Conservation (phyloP, 2,329 filamentous ascomycete species). For the Epichloe brachyelytri region DNA sequence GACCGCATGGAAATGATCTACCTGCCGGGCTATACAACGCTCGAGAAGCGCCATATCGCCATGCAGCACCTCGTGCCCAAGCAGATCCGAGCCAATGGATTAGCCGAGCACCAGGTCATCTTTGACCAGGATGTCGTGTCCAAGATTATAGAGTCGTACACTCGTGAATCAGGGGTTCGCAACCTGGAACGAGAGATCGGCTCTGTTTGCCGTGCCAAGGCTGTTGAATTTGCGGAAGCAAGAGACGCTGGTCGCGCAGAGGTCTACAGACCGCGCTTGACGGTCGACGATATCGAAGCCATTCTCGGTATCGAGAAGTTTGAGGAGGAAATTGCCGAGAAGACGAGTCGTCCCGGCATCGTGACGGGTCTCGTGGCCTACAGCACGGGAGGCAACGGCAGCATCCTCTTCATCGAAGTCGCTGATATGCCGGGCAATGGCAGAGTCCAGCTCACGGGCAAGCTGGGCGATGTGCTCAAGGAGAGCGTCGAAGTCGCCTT, state of each 20-base stretch:
- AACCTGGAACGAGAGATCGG: conserved; percentile 94
- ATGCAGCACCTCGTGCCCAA: conserved; percentile 90
- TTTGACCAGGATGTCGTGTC: conserved; percentile 77
- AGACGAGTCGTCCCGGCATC: conserved; percentile 70
- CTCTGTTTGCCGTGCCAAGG: conserved; percentile 86
- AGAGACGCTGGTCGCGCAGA: conserved; percentile 58
- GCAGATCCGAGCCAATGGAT: conserved; percentile 82
- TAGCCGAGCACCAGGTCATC: conserved; percentile 59
- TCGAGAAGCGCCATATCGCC: conserved; percentile 94
- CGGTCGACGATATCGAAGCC: conserved; percentile 68
- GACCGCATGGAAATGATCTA: conserved; percentile 96
- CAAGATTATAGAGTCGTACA: conserved; percentile 94
- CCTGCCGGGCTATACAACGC: conserved; percentile 86
- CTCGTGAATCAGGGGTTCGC: conserved; percentile 87
- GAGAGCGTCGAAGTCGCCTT: conserved; percentile 93
- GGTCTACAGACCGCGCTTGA: conserved; percentile 61
- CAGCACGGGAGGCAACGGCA: conserved; percentile 81
- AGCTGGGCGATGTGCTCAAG: conserved; percentile 91
- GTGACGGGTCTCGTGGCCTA: conserved; percentile 96
- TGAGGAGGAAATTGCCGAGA: conserved; percentile 90
- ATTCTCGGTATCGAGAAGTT: conserved; percentile 90
- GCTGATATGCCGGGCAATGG: conserved; percentile 93
- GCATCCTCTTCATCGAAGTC: conserved; percentile 96
- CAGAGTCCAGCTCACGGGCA: conserved; percentile 87
- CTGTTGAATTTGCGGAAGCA: conserved; percentile 86